Base-by-base conservation (phyloP, 192 early-diverging fungal genomes). In the Geranomyces michiganensis region DNA sequence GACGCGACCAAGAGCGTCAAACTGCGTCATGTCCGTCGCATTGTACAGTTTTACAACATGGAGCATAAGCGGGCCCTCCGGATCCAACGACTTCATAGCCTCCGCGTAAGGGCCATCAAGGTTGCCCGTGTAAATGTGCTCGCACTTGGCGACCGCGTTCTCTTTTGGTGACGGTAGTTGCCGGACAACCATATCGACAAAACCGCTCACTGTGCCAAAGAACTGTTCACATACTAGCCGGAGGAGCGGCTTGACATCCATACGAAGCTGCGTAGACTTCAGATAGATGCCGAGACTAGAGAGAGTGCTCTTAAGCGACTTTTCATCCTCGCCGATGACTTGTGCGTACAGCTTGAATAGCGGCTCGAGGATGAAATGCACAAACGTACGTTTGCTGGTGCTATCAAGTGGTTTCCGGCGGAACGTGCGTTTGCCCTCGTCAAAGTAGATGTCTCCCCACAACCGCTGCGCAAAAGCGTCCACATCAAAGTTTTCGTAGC, bases 401-500 rank as follows among this genome's bases (percentile, higher is more conserved):
- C 83, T 82, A 41, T 84, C 80, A 15, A 83, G 47, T 24, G 91
- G 78, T 76, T 88, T 91, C 33, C 92, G 90, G 46, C 87, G 82
- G 77, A 99, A 99, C 2, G 87, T 89, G 27, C 93, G 85, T 15
- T 85, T 89, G n/a, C 87, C 83, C 0, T 85, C 70, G 73, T 96
- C 88, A 77, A 91, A 96, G 80, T 90, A 96, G 32, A 99, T 87
- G 75, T 99, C 95, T 36, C 97, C 97, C 97, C 97, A 99, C 19
- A 99, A 82, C 14, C 96, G 93, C 78, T 88, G 85, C 1, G 94
- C 92, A 67, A 99, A 92, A 19, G 90, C 92, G 22, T 90, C 84
- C 13, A 88, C 76, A 71, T 92, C 89, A 56, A 95, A 78, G 49
- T 60, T 56, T 46, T 76, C 82, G 78, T 89, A 94, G 33, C 85